Percentiles rank a stretch among this genome's conserved stretches.
These are phyloP conservation scores for Asterionellopsis glacialis DNA, from an alignment of 108 stramenopile genomes.

Conservation along the genomic window DNA sequence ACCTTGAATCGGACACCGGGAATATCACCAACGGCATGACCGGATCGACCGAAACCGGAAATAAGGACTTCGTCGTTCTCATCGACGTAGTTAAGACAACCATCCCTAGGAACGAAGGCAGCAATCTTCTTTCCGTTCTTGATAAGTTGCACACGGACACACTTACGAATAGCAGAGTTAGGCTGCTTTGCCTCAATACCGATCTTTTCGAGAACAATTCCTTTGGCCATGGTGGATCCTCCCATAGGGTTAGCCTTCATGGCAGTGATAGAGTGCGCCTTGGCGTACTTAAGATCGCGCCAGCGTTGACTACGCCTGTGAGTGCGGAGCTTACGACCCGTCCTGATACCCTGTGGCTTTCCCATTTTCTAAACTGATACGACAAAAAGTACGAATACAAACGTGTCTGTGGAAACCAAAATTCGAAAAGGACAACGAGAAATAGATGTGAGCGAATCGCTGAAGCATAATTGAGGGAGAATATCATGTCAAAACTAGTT, in stretches of 20 bases:
- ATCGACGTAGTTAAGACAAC: constrained; percentile 99
- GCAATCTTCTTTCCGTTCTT: constrained; percentile 99
- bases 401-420: background rate
- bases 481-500: too few relatives aligned
- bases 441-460: background rate
- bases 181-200: constrained; percentile 99
- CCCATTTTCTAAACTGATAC: constrained; percentile 50
- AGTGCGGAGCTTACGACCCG: constrained; percentile 98
- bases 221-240: constrained; percentile 99
- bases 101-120: constrained; percentile 99
- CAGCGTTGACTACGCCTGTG: constrained; percentile 97
- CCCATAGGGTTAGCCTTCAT: constrained; percentile 99
- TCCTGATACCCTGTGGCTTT: constrained; percentile 96
- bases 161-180: constrained; percentile 99
- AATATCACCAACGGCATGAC: constrained; percentile 99
- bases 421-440: background rate
- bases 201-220: constrained; percentile 99
- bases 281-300: constrained; percentile 93
- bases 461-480: too few relatives aligned
- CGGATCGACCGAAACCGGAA: constrained; percentile 99
- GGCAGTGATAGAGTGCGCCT: constrained; percentile 97
- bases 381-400: background rate
- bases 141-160: constrained; percentile 99
- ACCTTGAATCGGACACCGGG: constrained; percentile 99
- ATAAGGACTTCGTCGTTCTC: constrained; percentile 99